Evolutionary conservation across 2,329 filamentous ascomycete genomes (phyloP), one percentile per base, ranked within the genome.

Genomic region (Eutypella sp.): DNA sequence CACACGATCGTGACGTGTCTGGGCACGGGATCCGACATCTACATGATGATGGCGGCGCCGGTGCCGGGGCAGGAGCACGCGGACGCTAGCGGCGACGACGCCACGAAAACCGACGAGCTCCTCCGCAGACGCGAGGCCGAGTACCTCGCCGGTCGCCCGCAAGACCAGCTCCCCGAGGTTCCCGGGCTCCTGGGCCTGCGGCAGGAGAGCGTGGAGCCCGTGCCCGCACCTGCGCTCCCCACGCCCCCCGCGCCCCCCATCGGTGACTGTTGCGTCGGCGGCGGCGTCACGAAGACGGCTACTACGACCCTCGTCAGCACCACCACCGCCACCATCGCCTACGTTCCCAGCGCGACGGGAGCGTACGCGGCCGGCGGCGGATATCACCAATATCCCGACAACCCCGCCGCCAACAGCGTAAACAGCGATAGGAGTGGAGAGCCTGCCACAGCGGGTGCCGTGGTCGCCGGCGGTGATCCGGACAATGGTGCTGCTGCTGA

Each of bases 1-100:
- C 52, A 59, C 42, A 61, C 57, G 1, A 61, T 64, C 42, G 52
- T 51, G 3, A 53, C 56, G 4, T 63, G 60, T 47, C 55, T 62
- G 40, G 56, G 42, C 20, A 51, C 54, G 7, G 59, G 61, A 4
- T 60, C 61, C 18, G 53, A 61, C 40, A 62, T 64, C 13, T 51
- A 61, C 48, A 62, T 62, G 59, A 56, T 55, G 3, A 52, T 57
- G 2, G 55, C 61, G 0, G n/a, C n/a, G n/a, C n/a, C n/a, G n/a
- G n/a, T n/a, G n/a, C n/a, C n/a, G n/a, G n/a, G 25, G 13, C 7
- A 13, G 25, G 29, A 33, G 6, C 5, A 4, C 29, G 29, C 13
- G 6, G 13, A 6, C 29, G 29, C 5, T 4, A 52, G 51, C 5
- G 45, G 34, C 15, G 50, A 53, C 31, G 47, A 55, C 40, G 13